Evolutionary conservation across 2,329 filamentous ascomycete species (phyloP).

Genomic region (Penicillium aurantiogriseum): DNA sequence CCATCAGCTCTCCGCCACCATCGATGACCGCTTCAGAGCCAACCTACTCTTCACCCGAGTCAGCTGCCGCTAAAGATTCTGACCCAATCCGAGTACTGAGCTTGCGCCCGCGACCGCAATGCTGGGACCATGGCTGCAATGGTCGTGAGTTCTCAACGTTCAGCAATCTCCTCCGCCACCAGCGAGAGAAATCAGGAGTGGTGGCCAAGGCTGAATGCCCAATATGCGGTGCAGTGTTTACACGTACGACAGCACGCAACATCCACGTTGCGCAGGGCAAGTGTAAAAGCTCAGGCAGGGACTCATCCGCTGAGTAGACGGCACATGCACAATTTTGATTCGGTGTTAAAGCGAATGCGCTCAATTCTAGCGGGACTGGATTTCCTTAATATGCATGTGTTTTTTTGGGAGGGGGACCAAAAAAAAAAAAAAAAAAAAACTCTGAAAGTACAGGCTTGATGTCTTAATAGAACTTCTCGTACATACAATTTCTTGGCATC

Average conservation of each 20-base stretch:
- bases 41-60: conserved; percentile 30
- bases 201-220: conserved; percentile 86
- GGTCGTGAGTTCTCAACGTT: conserved; percentile 94
- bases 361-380: neutral
- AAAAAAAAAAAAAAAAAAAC: neutral
- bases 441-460: conserved; percentile 4
- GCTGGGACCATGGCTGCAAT: conserved; percentile 96
- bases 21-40: conserved; percentile 25
- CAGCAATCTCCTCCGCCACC: conserved; percentile 88
- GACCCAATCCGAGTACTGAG: conserved; percentile 67
- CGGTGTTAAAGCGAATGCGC: neutral
- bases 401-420: neutral
- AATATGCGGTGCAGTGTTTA: conserved; percentile 90
- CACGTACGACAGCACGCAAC: conserved; percentile 81
- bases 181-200: conserved; percentile 90
- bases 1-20: conserved; percentile 29
- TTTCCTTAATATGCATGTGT: neutral
- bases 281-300: conserved; percentile 64
- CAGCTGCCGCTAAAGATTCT: conserved; percentile 33
- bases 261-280: conserved; percentile 86
- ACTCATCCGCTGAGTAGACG: conserved; percentile 29
- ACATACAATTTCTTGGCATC: neutral
- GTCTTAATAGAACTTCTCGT: neutral
- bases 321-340: neutral
- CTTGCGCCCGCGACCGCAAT: conserved; percentile 85